phyloP scores from a whole-genome alignment of 108 stramenopile species.

The Cylindrotheca fusiformis region DNA sequence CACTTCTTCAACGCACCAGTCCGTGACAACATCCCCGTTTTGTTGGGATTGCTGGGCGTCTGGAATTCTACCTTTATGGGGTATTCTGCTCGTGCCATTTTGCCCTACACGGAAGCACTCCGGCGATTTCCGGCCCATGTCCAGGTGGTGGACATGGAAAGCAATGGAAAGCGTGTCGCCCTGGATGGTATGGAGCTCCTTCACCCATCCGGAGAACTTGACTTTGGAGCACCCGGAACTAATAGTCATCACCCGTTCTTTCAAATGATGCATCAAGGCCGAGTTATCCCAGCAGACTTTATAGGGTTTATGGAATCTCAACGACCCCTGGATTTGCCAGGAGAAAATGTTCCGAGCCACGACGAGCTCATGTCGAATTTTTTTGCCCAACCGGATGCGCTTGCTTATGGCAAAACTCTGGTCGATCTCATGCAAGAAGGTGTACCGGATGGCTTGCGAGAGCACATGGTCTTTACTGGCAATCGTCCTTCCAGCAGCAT shows the following conservation, averaged over 20 bases:
- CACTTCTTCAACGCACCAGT: constrained; percentile 95
- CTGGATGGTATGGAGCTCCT: constrained; percentile 69
- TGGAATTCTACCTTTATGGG: constrained; percentile 99
- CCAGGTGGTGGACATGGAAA: constrained; percentile 99
- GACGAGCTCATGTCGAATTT: constrained; percentile 99
- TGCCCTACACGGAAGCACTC: constrained; percentile 93
- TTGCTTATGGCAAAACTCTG: constrained; percentile 88
- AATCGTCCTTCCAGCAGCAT: constrained; percentile 93
- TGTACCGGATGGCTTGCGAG: constrained; percentile 68
- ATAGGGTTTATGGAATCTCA: constrained; percentile 93
- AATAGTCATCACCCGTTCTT: constrained; percentile 96
- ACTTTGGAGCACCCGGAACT: constrained; percentile 94
- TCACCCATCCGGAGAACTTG: constrained; percentile 69
- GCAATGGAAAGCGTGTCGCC: constrained; percentile 96
- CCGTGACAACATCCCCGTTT: constrained; percentile 93
- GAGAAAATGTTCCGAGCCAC: constrained; percentile 87
- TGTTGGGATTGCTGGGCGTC: constrained; percentile 95
- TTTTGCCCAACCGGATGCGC: constrained; percentile 98
- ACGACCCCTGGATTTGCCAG: constrained; percentile 53
- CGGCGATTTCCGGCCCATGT: constrained; percentile 93
- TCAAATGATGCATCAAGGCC: constrained; percentile 98
- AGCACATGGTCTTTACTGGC: constrained; percentile 96
- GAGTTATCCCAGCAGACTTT: constrained; percentile 94
- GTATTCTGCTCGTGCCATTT: constrained; percentile 84
- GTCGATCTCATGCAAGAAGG: constrained; percentile 91